Conservation (phyloP, 805 yeast genomes). For the Lachancea nothofagi region DNA sequence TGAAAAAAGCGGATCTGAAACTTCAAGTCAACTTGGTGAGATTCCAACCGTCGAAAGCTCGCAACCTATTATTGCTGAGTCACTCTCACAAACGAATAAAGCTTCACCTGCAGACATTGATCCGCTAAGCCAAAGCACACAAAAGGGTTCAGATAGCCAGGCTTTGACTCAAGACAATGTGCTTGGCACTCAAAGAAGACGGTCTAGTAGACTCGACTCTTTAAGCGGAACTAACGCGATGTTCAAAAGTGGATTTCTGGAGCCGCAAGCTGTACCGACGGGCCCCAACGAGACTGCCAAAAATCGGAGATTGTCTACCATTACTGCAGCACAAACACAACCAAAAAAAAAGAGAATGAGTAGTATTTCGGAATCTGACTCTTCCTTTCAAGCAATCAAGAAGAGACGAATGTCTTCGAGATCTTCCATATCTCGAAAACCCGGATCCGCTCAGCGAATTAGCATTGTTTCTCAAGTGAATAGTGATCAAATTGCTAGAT, state of each 20-base stretch:
- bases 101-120: slow-evolving; percentile 7
- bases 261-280: slow-evolving; percentile 6
- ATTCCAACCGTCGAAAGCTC: background rate
- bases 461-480: slow-evolving; percentile 29
- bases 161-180: slow-evolving; percentile 17
- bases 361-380: slow-evolving; percentile 24
- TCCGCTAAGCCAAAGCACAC: slow-evolving; percentile 10
- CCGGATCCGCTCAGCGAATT: slow-evolving; percentile 31
- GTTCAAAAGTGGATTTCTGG: slow-evolving; percentile 23
- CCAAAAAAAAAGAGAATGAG: slow-evolving; percentile 18
- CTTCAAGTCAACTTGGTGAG: background rate
- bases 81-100: background rate
- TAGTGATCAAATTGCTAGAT: slow-evolving; percentile 14
- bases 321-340: slow-evolving; percentile 13
- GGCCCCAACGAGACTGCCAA: slow-evolving; percentile 5
- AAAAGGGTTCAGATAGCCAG: slow-evolving; percentile 16
- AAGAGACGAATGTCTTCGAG: slow-evolving; percentile 27
- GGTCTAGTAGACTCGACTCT: slow-evolving; percentile 38
- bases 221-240: slow-evolving; percentile 33
- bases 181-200: slow-evolving; percentile 22
- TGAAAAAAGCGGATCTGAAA: slow-evolving; percentile 10
- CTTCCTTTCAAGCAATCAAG: slow-evolving; percentile 27
- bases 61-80: background rate
- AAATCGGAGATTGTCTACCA: slow-evolving; percentile 25
- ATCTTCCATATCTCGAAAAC: slow-evolving; percentile 22